Evolutionary conservation across 1,284 basidiomycete genomes (phyloP).

Genomic region (Tilletia caries): DNA sequence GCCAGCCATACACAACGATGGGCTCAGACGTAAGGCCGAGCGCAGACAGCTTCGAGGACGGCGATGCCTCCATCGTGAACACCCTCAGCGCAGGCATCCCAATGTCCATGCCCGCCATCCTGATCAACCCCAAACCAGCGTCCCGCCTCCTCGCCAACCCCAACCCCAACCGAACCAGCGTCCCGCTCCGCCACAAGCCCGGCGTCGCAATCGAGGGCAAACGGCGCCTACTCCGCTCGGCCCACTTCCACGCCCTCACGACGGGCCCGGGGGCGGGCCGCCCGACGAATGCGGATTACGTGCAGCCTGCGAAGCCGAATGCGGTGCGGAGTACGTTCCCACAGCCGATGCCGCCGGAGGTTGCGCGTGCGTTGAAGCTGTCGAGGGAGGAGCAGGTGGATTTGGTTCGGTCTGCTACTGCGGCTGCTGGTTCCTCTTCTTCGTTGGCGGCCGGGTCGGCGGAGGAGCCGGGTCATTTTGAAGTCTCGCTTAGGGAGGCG

Average conservation of each 20-base stretch:
- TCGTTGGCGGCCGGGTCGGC: background rate
- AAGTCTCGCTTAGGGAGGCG: background rate
- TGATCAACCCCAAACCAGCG: slow-evolving; percentile 9
- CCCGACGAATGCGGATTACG: background rate
- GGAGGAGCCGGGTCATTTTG: background rate
- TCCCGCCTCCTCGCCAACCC: background rate
- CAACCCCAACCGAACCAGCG: background rate
- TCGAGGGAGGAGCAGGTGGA: slow-evolving; percentile 3
- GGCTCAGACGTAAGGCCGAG: background rate
- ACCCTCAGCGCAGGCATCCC: slow-evolving; percentile 1
- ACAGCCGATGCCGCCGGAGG: slow-evolving; percentile 10
- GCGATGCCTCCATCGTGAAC: too few relatives aligned
- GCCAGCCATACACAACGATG: too few relatives aligned
- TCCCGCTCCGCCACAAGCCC: background rate
- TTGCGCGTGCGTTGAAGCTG: slow-evolving; percentile 2
- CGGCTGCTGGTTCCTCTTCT: background rate
- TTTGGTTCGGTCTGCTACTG: background rate
- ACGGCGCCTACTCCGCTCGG: background rate
- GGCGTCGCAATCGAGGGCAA: background rate
- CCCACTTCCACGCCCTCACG: background rate
- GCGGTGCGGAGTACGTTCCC: slow-evolving; percentile 7
- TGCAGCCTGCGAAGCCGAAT: background rate
- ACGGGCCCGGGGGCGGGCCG: background rate
- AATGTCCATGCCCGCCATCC: slow-evolving; percentile 15
- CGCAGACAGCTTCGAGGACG: too few relatives aligned